Base-by-base conservation (phyloP, 2,329 filamentous ascomycete genomes). In the Aspergillus ustus region DNA sequence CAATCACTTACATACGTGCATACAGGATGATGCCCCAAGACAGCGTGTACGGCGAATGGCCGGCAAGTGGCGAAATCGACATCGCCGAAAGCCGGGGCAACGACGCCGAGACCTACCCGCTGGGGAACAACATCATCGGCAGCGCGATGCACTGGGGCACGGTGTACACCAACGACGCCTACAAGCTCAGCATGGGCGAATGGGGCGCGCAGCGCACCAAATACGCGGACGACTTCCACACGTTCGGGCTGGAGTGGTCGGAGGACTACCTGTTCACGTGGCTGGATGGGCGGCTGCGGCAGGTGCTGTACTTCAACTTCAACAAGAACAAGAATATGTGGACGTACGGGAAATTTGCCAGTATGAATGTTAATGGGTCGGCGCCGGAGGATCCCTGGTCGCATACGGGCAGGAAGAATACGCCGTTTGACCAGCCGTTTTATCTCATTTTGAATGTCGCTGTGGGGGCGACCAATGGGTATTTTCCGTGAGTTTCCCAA, bases 241-340 rank as follows among this genome's bases (percentile, higher is more conserved):
- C 81, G 1, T 86, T 79, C 63, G 84, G 83, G 5, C 65, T 85
- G 17, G 82, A 85, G 65, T 86, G 84, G 84, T 78, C 75, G 2
- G 75, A 80, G 53, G 77, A 81, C 46, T 84, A 85, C 71, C 74
- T 86, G 20, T 85, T 82, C 73, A 84, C 82, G 28, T 86, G 83
- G 68, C 72, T 85, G 43, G 81, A 85, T 69, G 78, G 73, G 66
- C 75, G 52, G 13, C 52, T 54, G n/a, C 52, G 52, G 54, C 69
- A 72, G 62, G 64, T 72, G 31, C 66, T 69, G 51, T 73, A 67
- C 61, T 72, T 69, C 58, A 63, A 69, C 37, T 73, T 75, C 55
- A 63, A 64, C 34, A 72, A 72, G 43, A 64, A 72, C 55, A 49
- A 67, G 56, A 68, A 69, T 31, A 68, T 75, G 63, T 75, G 73